A percentile compares a stretch with the other conserved stretches of the same genome.
Conservation (phyloP, 768 basidiomycete species). For the Mycena chlorophos region DNA sequence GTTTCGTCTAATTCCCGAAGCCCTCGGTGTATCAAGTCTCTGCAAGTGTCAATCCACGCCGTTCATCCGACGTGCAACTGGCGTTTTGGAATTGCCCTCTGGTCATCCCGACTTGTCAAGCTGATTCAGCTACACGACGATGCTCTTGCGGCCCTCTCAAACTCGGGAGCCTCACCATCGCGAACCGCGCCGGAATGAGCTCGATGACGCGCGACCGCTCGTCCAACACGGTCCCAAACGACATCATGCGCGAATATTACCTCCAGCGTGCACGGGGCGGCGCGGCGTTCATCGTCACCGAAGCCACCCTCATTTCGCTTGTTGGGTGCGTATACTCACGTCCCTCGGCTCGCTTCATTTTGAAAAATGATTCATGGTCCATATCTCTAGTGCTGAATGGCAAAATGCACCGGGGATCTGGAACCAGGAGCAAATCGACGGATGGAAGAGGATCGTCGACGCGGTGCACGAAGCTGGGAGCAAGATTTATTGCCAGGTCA, state of each 20-base stretch:
- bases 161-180: conserved; percentile 34
- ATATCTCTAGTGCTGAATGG: conserved; percentile 27
- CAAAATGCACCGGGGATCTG: conserved; percentile 40
- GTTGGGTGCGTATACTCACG: conserved; percentile 38
- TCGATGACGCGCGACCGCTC: conserved; percentile 43
- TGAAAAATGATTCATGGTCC: background rate
- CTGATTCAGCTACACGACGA: too few species aligned
- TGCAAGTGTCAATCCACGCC: too few species aligned
- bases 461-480: conserved; percentile 47
- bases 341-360: background rate
- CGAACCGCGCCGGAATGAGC: conserved; percentile 40
- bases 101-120: too few species aligned
- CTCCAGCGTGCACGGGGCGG: conserved; percentile 38
- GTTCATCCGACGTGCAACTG: too few species aligned
- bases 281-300: conserved; percentile 40
- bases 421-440: conserved; percentile 42
- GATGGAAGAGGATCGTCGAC: conserved; percentile 47
- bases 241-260: conserved; percentile 42
- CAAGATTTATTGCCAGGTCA: conserved; percentile 45
- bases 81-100: too few species aligned
- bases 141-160: conserved; percentile 34
- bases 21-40: too few species aligned
- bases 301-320: conserved; percentile 41
- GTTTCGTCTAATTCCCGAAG: too few species aligned
- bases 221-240: conserved; percentile 38